Base-by-base conservation (phyloP, 2,329 filamentous ascomycete genomes). In the Fusarium euwallaceae region DNA sequence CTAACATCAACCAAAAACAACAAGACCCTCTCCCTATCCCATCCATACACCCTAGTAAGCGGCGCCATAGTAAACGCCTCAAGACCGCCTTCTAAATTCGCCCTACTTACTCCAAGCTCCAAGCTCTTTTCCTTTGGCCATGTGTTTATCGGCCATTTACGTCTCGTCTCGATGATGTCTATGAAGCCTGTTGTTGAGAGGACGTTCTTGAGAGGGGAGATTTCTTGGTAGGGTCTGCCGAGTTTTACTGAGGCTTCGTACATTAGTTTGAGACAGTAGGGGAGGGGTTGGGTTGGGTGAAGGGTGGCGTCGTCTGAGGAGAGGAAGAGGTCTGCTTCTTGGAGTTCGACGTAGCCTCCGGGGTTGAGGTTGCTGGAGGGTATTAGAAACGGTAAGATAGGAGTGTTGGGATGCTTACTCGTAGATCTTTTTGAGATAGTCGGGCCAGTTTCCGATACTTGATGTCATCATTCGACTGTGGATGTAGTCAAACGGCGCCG, bases 221-320 rank as follows among this genome's bases (percentile, higher is more conserved):
- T 74, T 9, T 75, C 70, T 6, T 71, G 63, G 22, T 73, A 76
- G 2, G 67, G 55, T 0, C 69, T 58, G 1, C 75, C 72, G 27
- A 81, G 76, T 10, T 75, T 76, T 20, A 73, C 73, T 4, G 77
- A 76, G 1, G 78, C 78, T 22, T 80, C 71, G 10, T 68, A 43
- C 22, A 80, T 41, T 4, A 76, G 58, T 8, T 75, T 29, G 3
- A 64, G 36, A 64, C 79, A 82, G 2, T 64, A 63, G 22, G 67
- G 58, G n/a, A 81, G 58, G 6, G 70, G 17, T 6, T 72, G 66
- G 10, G 77, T 76, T 0, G 63, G 43, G 2, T 37, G 48, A 16
- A 82, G 60, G 1, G 78, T 77, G n/a, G 20, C 45, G 10, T 78
- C 72, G 5, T 78, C 74, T 3, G 66, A 76, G 16, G 45, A 55